phyloP scores from a whole-genome alignment of 2,329 filamentous ascomycete species.

The Lasiodiplodia sp. region DNA sequence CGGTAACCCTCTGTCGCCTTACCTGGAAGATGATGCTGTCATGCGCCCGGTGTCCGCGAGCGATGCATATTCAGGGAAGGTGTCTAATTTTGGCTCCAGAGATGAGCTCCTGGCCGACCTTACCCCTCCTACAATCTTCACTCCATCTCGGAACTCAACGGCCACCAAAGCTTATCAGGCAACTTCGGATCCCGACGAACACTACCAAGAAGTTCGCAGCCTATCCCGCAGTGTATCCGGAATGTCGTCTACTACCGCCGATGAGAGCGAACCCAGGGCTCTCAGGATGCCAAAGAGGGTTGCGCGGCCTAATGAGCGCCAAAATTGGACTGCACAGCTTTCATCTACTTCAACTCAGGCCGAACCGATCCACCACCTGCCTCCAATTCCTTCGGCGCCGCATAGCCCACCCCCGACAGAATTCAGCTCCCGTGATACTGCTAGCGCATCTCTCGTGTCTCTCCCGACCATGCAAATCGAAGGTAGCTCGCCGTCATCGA shows the following conservation, averaged over 20 bases:
- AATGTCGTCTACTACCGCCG: neutral
- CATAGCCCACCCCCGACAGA: slow-evolving; percentile 3
- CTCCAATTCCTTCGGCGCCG: slow-evolving; percentile 1
- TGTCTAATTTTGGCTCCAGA: slow-evolving; percentile 12
- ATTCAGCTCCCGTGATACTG: slow-evolving; percentile 2
- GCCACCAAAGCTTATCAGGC: slow-evolving; percentile 3
- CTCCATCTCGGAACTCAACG: neutral
- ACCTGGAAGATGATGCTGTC: neutral
- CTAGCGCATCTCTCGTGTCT: slow-evolving; percentile 5
- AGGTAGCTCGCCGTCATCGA: slow-evolving; percentile 2
- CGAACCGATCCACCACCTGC: slow-evolving; percentile 3
- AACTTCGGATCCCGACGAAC: neutral
- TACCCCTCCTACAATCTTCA: neutral
- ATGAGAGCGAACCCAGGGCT: slow-evolving; percentile 8
- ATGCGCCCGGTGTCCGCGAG: slow-evolving; percentile 12
- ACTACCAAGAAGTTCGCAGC: slow-evolving; percentile 7
- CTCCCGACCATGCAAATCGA: slow-evolving; percentile 21
- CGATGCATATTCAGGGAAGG: slow-evolving; percentile 14
- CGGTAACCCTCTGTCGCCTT: slow-evolving; percentile 23
- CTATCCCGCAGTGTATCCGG: slow-evolving; percentile 13
- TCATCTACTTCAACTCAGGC: slow-evolving; percentile 3
- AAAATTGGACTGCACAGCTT: slow-evolving; percentile 7
- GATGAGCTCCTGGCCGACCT: slow-evolving; percentile 13
- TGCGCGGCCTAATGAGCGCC: slow-evolving; percentile 12
- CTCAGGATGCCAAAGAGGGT: slow-evolving; percentile 17